Evolutionary conservation across 768 basidiomycete species (phyloP).

Genomic region (Sarcodon aspratus): DNA sequence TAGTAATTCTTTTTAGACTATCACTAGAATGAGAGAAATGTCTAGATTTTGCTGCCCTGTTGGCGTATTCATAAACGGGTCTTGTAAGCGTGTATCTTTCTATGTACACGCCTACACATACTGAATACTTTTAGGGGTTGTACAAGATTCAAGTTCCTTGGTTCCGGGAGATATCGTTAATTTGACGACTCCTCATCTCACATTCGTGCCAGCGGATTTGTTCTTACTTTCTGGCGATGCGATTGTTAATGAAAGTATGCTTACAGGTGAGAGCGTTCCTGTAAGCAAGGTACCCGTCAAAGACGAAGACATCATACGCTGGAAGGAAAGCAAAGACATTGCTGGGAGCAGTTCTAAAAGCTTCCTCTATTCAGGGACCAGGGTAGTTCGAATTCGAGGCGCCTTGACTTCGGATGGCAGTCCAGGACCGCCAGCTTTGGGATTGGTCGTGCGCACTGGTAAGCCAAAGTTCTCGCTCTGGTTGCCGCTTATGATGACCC

Average conservation of each 20-base stretch:
- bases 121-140: constrained; percentile 40
- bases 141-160: constrained; percentile 62
- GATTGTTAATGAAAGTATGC: constrained; percentile 98
- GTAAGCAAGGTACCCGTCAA: constrained; percentile 84
- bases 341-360: constrained; percentile 59
- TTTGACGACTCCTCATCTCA: constrained; percentile 64
- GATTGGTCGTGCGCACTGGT: constrained; percentile 83
- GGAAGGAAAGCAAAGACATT: constrained; percentile 55
- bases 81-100: constrained; percentile 39
- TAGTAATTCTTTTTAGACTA: constrained; percentile 45
- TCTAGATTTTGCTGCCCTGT: constrained; percentile 80
- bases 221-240: constrained; percentile 92
- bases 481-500: constrained; percentile 1
- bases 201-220: constrained; percentile 79
- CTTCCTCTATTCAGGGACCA: constrained; percentile 86
- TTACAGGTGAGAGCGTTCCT: constrained; percentile 96
- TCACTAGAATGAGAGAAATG: constrained; percentile 92
- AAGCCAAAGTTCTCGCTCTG: constrained; percentile 5
- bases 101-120: background rate
- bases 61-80: constrained; percentile 52
- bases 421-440: constrained; percentile 54
- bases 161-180: constrained; percentile 92
- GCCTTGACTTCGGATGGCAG: constrained; percentile 39
- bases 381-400: constrained; percentile 77
- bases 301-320: constrained; percentile 62